Conservation (phyloP, 192 early-diverging fungal genomes). For the Diversispora epigaea region DNA sequence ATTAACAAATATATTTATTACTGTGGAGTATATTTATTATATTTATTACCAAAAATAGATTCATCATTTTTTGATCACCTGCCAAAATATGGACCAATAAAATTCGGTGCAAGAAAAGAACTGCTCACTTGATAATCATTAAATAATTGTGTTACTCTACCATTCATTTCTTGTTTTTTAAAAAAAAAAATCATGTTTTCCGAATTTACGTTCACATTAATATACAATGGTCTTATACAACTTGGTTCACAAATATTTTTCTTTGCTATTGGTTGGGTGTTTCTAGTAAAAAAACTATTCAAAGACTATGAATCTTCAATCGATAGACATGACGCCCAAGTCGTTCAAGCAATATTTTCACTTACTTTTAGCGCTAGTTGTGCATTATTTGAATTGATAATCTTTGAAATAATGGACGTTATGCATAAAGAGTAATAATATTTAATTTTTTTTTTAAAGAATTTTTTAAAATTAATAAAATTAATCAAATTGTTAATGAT, state of each 20-base stretch:
- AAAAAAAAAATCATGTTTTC: background rate
- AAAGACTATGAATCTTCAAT: conserved; percentile 64
- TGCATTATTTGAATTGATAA: conserved; percentile 77
- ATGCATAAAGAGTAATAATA: conserved; percentile 55
- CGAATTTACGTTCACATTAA: conserved; percentile 33
- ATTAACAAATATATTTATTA: no score
- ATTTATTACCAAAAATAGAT: no score
- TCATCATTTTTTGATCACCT: no score
- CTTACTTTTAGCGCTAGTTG: conserved; percentile 75
- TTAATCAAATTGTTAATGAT: background rate
- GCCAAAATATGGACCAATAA: no score
- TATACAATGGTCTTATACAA: conserved; percentile 55
- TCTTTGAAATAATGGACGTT: conserved; percentile 77
- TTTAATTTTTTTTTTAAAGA: background rate
- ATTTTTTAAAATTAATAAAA: background rate
- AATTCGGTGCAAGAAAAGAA: no score
- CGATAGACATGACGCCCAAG: conserved; percentile 40
- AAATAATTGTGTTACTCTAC: no score
- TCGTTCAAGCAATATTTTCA: conserved; percentile 71
- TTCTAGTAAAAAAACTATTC: conserved; percentile 67
- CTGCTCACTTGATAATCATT: no score
- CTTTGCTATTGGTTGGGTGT: conserved; percentile 71
- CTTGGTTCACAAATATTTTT: conserved; percentile 63
- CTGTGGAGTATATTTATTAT: no score
- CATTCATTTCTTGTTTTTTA: background rate